Conservation (phyloP, 306 rosid species). For the Malus sylvestris region DNA sequence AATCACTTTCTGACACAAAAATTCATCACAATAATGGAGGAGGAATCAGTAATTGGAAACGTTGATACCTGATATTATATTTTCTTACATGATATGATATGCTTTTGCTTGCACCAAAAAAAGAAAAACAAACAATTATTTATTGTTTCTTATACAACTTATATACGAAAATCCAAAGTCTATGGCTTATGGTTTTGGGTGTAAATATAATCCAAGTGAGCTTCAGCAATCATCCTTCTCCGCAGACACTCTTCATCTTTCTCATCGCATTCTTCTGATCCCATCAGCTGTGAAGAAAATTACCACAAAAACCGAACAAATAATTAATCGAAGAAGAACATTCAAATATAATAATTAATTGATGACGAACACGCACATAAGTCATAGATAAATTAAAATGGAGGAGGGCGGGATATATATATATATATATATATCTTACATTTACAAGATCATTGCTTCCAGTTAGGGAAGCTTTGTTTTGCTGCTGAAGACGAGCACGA, state of each 20-base stretch:
- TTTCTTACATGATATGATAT: background rate
- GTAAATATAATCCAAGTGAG: slow-evolving; percentile 84
- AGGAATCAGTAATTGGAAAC: background rate
- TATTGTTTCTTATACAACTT: too few relatives aligned
- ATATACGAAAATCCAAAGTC: background rate
- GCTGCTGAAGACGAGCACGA: slow-evolving; percentile 27
- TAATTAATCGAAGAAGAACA: background rate
- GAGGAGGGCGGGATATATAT: background rate
- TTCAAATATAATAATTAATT: background rate
- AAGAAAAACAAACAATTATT: background rate
- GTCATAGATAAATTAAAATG: background rate
- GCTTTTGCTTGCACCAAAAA: background rate
- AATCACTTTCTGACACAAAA: background rate
- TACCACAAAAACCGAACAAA: background rate
- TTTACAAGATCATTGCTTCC: background rate
- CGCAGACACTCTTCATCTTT: slow-evolving; percentile 37
- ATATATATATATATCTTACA: background rate
- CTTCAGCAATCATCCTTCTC: slow-evolving; percentile 60
- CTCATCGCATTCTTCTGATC: slow-evolving; percentile 34
- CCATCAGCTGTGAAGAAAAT: slow-evolving; percentile 28
- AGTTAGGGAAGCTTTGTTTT: slow-evolving; percentile 25
- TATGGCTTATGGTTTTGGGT: slow-evolving; percentile 60
- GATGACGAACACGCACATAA: background rate
- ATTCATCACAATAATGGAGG: background rate
- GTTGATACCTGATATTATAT: background rate